Conservation (phyloP, 2,329 filamentous ascomycete species). For the Colletotrichum karsti region DNA sequence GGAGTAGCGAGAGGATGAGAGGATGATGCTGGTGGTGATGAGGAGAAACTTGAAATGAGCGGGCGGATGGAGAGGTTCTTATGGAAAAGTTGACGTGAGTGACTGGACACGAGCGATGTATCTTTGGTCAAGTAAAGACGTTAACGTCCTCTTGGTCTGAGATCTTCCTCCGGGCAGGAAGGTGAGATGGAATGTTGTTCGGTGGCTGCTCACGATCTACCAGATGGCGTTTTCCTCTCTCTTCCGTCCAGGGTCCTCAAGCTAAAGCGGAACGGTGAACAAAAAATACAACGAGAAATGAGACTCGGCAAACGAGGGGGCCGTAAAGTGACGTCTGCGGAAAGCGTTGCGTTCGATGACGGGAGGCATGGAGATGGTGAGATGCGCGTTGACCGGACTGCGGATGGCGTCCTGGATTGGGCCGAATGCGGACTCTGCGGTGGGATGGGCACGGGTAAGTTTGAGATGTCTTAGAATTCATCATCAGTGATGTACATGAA, state of each 20-base stretch:
- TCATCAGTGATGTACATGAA: background rate
- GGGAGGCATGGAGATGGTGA: background rate
- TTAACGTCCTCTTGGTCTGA: background rate
- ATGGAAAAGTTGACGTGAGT: background rate
- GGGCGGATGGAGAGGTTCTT: slow-evolving; percentile 4
- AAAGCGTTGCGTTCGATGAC: background rate
- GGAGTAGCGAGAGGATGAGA: background rate
- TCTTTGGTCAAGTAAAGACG: background rate
- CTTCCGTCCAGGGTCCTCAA: background rate
- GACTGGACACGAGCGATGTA: background rate
- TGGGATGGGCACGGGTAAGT: background rate
- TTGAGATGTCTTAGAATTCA: slow-evolving; percentile 3
- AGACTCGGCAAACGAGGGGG: background rate
- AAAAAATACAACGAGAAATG: background rate
- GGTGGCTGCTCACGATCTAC: background rate
- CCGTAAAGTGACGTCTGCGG: background rate
- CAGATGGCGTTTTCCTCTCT: background rate
- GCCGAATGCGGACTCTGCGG: background rate
- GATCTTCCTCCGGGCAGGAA: background rate
- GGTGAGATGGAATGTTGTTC: background rate
- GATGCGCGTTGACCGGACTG: background rate
- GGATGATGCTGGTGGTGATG: background rate
- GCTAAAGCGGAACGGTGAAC: slow-evolving; percentile 2
- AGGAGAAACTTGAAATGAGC: background rate
- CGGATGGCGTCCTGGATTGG: background rate